phyloP scores from a whole-genome alignment of 2,329 filamentous ascomycete species.

The Hypoxylon sp. region DNA sequence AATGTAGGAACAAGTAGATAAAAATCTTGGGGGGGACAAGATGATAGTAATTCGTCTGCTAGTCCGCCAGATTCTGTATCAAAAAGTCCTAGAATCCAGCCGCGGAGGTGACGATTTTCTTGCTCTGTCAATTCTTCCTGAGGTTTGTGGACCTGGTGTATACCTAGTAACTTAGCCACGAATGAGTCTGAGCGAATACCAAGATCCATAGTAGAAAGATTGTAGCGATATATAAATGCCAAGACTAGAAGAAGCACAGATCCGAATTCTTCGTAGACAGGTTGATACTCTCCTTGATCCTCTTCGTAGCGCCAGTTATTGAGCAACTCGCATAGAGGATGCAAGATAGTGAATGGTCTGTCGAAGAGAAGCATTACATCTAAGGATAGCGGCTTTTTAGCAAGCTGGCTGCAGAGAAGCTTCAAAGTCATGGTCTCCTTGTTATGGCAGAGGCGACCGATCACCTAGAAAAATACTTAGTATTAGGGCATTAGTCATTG shows the following conservation, averaged over 20 bases:
- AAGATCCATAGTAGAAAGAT: constrained; percentile 74
- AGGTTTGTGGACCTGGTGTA: constrained; percentile 70
- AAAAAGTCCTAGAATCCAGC: constrained; percentile 85
- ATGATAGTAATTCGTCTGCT: constrained; percentile 84
- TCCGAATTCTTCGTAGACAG: constrained; percentile 88
- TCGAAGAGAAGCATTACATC: constrained; percentile 85
- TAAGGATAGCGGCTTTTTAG: constrained; percentile 77
- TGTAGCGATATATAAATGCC: constrained; percentile 82
- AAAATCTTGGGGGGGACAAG: constrained; percentile 86
- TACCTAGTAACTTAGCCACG: constrained; percentile 75
- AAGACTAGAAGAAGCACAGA: constrained; percentile 81
- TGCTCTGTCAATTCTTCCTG: constrained; percentile 73
- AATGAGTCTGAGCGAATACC: constrained; percentile 76
- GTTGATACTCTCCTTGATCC: constrained; percentile 87
- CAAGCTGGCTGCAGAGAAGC: constrained; percentile 79
- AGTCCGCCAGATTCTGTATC: constrained; percentile 80
- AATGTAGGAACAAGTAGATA: constrained; percentile 83
- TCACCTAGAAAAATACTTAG: constrained; percentile 63
- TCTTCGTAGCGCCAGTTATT: constrained; percentile 87
- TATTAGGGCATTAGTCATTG: background rate
- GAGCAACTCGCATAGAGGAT: constrained; percentile 80
- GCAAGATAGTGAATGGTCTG: constrained; percentile 77
- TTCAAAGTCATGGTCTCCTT: constrained; percentile 88
- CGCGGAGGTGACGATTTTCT: constrained; percentile 76
- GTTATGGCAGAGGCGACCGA: constrained; percentile 77